phyloP scores from a whole-genome alignment of 208 protist species.

The Leishmania amazonensis region DNA sequence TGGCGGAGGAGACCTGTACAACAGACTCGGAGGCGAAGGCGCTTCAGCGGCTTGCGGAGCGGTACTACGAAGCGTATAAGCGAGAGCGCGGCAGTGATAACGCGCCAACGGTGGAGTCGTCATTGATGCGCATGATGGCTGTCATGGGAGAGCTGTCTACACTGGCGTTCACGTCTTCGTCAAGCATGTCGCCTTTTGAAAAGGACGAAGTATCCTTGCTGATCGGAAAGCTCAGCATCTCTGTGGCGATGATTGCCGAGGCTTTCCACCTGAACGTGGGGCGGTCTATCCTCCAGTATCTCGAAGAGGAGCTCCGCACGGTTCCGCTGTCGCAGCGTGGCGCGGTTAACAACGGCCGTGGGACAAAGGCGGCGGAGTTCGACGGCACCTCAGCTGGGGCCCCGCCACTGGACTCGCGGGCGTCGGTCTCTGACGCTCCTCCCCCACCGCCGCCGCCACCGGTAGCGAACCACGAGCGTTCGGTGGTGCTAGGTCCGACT shows the following conservation, averaged over 20 bases:
- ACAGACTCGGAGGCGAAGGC: slow-evolving; percentile 19
- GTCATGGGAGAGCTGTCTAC: slow-evolving; percentile 72
- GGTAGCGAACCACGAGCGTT: background rate
- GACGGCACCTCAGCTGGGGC: too few relatives aligned
- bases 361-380: background rate
- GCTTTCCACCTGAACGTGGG: slow-evolving; percentile 61
- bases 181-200: slow-evolving; percentile 72
- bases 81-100: slow-evolving; percentile 32
- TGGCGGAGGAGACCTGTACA: background rate
- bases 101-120: slow-evolving; percentile 43
- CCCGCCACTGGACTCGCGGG: too few relatives aligned
- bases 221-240: slow-evolving; percentile 64
- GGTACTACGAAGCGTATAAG: slow-evolving; percentile 49
- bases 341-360: background rate
- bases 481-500: slow-evolving; percentile 31
- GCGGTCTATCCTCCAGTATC: slow-evolving; percentile 44
- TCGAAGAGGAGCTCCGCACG: slow-evolving; percentile 40
- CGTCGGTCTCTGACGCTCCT: background rate
- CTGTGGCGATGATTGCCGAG: slow-evolving; percentile 58
- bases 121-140: slow-evolving; percentile 78
- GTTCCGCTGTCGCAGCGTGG: background rate
- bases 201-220: slow-evolving; percentile 56
- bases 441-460: background rate
- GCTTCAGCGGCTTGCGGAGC: slow-evolving; percentile 58
- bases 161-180: slow-evolving; percentile 47